Conservation (phyloP, 139 green algal genomes). For the Spirogloea muscicola region DNA sequence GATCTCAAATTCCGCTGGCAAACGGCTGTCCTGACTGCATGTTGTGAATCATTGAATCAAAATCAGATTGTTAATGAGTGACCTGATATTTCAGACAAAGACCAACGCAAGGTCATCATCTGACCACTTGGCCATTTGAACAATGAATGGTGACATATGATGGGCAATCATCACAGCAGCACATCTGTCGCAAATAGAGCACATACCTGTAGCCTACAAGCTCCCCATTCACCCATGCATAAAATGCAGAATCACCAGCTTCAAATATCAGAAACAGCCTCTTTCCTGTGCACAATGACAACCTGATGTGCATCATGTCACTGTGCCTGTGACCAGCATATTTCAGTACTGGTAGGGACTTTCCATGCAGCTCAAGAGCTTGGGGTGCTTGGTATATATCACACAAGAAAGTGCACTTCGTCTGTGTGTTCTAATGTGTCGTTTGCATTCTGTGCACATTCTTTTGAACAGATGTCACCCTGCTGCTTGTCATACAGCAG, state of each 20-base stretch:
- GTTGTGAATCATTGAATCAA: too few relatives aligned
- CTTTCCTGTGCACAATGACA: constrained; percentile 1
- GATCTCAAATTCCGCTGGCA: constrained; percentile 92
- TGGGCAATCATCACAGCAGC: too few relatives aligned
- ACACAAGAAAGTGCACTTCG: neutral
- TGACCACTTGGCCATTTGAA: too few relatives aligned
- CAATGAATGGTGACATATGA: too few relatives aligned
- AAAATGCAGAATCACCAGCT: constrained; percentile 78
- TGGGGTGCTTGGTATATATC: constrained; percentile 3
- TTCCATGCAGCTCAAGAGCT: neutral
- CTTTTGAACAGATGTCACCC: too few relatives aligned
- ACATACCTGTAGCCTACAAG: constrained; percentile 70
- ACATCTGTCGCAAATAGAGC: too few relatives aligned
- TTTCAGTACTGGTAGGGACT: neutral
- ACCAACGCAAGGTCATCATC: too few relatives aligned
- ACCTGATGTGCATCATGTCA: neutral
- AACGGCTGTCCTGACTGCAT: constrained; percentile 78
- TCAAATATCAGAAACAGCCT: constrained; percentile 76
- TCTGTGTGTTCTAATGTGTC: neutral
- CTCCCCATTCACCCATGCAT: constrained; percentile 85
- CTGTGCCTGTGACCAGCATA: neutral
- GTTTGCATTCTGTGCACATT: too few relatives aligned
- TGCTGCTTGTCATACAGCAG: too few relatives aligned
- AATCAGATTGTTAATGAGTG: too few relatives aligned
- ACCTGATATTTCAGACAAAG: too few relatives aligned